Conservation (phyloP, 345 rosid genomes). For the Eucalyptus cloeziana region DNA sequence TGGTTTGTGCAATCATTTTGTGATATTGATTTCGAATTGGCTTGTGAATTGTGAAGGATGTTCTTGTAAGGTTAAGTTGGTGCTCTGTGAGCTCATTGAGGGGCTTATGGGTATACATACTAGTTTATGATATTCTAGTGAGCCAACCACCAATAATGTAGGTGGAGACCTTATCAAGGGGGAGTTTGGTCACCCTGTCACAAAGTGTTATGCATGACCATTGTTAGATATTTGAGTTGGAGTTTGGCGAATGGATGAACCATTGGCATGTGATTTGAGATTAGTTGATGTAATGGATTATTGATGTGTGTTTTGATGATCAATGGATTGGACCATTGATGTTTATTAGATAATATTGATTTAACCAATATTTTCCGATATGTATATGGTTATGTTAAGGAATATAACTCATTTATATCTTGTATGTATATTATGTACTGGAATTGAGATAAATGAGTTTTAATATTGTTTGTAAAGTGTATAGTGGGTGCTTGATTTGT, state of each 20-base stretch:
- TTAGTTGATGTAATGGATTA: too few relatives aligned
- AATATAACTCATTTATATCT: background rate
- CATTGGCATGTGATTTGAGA: background rate
- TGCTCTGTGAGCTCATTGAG: background rate
- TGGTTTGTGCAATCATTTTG: background rate
- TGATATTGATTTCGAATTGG: background rate
- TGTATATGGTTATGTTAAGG: background rate
- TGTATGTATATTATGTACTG: background rate
- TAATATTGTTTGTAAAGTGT: background rate
- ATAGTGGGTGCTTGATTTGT: background rate
- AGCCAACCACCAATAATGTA: background rate
- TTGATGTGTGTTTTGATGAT: too few relatives aligned
- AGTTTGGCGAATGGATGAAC: background rate
- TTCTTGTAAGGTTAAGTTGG: background rate
- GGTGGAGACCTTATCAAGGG: background rate
- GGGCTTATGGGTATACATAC: background rate
- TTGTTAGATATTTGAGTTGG: background rate
- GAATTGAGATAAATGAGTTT: background rate
- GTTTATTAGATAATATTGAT: background rate
- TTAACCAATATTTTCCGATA: rapidly evolving
- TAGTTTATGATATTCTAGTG: background rate
- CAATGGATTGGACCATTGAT: background rate
- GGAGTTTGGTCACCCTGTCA: background rate
- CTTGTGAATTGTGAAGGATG: background rate
- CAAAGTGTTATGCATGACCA: background rate